These are phyloP conservation scores for Pythium phragmitis DNA, from an alignment of 352 stramenopile genomes.

Conservation along the genomic window DNA sequence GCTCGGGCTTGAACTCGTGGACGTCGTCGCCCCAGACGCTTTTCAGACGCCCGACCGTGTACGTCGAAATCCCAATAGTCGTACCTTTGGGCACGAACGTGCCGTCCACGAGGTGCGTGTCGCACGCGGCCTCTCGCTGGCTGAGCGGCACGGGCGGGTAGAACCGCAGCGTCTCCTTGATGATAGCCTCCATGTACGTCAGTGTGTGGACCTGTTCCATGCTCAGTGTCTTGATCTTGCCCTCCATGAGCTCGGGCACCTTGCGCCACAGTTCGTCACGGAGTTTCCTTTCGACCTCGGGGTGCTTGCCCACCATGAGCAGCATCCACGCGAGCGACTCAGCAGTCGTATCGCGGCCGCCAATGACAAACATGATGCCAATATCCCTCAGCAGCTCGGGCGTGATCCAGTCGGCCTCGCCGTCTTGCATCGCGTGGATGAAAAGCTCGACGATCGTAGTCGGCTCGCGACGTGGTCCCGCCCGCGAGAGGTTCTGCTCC, in stretches of 20 bases:
- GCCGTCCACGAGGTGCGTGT: conserved; percentile 42
- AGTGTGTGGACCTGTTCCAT: conserved; percentile 1
- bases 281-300: conserved; percentile 34
- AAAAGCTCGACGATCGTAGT: conserved; percentile 28
- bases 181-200: conserved; percentile 19
- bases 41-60: conserved; percentile 30
- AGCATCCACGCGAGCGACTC: conserved; percentile 46
- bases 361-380: conserved; percentile 52
- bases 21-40: conserved; percentile 52
- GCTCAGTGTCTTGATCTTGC: neutral
- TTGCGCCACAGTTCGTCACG: conserved; percentile 29
- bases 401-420: conserved; percentile 11
- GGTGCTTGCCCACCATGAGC: conserved; percentile 37
- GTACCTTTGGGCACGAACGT: conserved; percentile 28
- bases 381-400: conserved; percentile 41
- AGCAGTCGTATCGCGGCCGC: conserved; percentile 53
- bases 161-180: conserved; percentile 17
- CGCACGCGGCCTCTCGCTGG: conserved; percentile 47
- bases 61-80: conserved; percentile 28
- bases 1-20: conserved; percentile 52
- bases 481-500: neutral
- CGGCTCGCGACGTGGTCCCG: conserved; percentile 1
- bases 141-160: conserved; percentile 35
- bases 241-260: conserved; percentile 22
- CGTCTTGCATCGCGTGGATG: conserved; percentile 24